A percentile compares a stretch with the other conserved stretches of the same genome.
Conservation (phyloP, 2,329 filamentous ascomycete species). For the Metarhizium robertsii region DNA sequence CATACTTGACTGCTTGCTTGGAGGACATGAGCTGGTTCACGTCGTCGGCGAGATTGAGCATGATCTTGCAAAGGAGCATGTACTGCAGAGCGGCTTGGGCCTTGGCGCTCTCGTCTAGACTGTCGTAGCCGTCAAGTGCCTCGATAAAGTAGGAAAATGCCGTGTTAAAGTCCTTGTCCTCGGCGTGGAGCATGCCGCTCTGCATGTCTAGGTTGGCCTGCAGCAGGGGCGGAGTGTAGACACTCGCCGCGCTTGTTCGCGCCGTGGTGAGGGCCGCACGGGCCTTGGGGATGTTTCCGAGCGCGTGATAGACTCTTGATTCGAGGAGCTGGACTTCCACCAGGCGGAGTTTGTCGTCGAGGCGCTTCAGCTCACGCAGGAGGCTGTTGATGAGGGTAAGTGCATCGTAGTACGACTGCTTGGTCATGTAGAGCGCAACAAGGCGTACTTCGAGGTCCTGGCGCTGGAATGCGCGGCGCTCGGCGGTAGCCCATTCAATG, state of each 20-base stretch:
- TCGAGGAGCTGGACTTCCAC: constrained; percentile 97
- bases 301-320: constrained; percentile 91
- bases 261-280: constrained; percentile 91
- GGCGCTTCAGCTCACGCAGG: constrained; percentile 89
- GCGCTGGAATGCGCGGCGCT: constrained; percentile 90
- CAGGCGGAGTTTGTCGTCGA: constrained; percentile 96
- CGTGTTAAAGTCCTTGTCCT: constrained; percentile 98
- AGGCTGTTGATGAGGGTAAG: constrained; percentile 94
- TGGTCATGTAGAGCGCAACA: constrained; percentile 89
- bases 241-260: constrained; percentile 88
- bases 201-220: constrained; percentile 99
- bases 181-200: constrained; percentile 95
- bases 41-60: constrained; percentile 95
- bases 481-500: constrained; percentile 97
- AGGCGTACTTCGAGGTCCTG: constrained; percentile 97
- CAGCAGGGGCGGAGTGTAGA: constrained; percentile 90
- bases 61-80: constrained; percentile 99
- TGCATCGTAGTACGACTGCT: constrained; percentile 95
- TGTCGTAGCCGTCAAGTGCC: constrained; percentile 92
- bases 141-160: constrained; percentile 99
- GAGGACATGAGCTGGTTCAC: constrained; percentile 90
- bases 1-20: constrained; percentile 95
- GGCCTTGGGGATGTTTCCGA: constrained; percentile 93
- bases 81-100: constrained; percentile 98
- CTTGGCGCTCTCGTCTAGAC: constrained; percentile 76